These are phyloP conservation scores for Tetrastigma voinierianum DNA, from an alignment of 164 flowering plant genomes.

Conservation along the genomic window DNA sequence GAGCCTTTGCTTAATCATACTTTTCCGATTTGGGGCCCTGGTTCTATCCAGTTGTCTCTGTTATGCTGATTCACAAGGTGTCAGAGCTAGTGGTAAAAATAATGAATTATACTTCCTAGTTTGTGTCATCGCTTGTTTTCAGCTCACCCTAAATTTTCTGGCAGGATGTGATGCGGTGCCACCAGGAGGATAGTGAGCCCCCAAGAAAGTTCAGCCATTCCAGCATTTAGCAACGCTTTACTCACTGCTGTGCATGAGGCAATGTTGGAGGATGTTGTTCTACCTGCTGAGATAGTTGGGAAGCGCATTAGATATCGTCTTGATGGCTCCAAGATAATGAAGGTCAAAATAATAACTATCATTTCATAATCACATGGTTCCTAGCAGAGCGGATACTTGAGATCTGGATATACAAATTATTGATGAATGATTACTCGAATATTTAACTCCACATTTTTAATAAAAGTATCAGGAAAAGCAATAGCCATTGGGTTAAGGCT, in stretches of 20 bases:
- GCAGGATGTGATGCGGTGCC: constrained; percentile 88
- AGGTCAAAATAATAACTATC: constrained; percentile 40
- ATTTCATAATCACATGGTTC: neutral
- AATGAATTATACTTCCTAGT: neutral
- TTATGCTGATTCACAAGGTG: too few species aligned
- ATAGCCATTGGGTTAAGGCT: too few species aligned
- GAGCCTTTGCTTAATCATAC: too few species aligned
- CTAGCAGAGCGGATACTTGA: neutral
- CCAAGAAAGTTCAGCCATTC: constrained; percentile 88
- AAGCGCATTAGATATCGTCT: constrained; percentile 77
- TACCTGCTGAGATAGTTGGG: constrained; percentile 95
- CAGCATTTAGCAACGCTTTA: too few species aligned
- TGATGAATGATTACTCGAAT: too few species aligned
- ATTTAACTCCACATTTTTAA: too few species aligned
- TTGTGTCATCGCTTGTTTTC: neutral
- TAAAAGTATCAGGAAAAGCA: too few species aligned
- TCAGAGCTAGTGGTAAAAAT: neutral
- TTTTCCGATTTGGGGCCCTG: too few species aligned
- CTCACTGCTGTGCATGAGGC: constrained; percentile 92
- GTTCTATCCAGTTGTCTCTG: too few species aligned
- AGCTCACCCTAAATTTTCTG: neutral
- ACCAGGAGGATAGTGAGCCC: constrained; percentile 83
- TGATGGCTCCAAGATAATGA: constrained; percentile 88
- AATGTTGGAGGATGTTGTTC: constrained; percentile 77
- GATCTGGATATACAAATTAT: too few species aligned